phyloP scores from a whole-genome alignment of 176 grass and related monocot species.

The Miscanthus lutarioriparius region DNA sequence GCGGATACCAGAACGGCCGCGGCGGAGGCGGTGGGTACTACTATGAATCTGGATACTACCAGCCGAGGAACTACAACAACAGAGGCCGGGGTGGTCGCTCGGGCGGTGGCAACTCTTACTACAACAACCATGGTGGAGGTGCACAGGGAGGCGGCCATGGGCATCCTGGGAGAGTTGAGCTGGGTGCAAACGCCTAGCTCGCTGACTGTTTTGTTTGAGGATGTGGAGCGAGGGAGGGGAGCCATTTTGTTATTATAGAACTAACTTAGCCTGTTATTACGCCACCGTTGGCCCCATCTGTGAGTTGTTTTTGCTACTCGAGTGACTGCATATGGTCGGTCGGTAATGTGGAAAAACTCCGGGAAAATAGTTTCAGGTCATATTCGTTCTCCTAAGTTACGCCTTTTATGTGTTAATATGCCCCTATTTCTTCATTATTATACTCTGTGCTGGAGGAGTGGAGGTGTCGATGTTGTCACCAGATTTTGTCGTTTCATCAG shows the following conservation, averaged over 20 bases:
- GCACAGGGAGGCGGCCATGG: constrained; percentile 43
- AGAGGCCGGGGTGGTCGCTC: constrained; percentile 63
- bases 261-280: constrained; percentile 58
- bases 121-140: constrained; percentile 50
- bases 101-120: constrained; percentile 38
- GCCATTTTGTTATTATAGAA: constrained; percentile 67
- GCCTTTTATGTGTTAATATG: neutral
- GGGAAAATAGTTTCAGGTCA: constrained; percentile 29
- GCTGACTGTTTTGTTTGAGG: constrained; percentile 26
- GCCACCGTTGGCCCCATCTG: constrained; percentile 22
- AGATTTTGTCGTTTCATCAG: neutral
- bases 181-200: constrained; percentile 53
- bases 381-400: constrained; percentile 1
- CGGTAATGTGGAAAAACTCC: constrained; percentile 40
- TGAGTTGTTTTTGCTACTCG: constrained; percentile 45
- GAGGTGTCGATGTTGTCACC: neutral
- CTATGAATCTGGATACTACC: constrained; percentile 56
- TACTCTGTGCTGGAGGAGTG: no score
- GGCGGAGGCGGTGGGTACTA: constrained; percentile 33
- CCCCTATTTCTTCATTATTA: neutral
- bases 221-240: constrained; percentile 37
- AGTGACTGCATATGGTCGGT: constrained; percentile 59
- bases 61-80: constrained; percentile 56
- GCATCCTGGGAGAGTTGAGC: constrained; percentile 38
- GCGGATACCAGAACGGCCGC: constrained; percentile 28